Evolutionary conservation across 148 eudicot species (phyloP), one percentile per base, ranked within the genome.

Genomic region (Arbutus unedo): DNA sequence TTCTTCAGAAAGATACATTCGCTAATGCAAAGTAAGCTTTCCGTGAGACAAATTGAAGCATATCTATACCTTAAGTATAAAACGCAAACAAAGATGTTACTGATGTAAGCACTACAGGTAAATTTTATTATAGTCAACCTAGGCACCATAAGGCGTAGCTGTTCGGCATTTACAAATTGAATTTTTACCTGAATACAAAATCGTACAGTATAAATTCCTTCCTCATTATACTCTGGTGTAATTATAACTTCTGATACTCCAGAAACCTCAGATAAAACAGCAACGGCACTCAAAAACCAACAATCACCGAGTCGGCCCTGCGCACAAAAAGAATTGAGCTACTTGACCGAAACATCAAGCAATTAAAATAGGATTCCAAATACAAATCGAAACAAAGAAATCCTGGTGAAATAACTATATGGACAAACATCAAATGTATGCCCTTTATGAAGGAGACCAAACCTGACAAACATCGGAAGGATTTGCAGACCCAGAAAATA

Each of bases 391-490:
- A 80, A 4, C 51, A 56, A 74, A 25, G 55, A 31, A 60, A 84
- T n/a, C 6, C 45, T 49, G 8, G 21, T 8, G n/a, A 56, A 41
- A 56, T 44, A 15, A 55, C 38, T 14, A 3, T 1, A 15, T 54
- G 1, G 6, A n/a, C 11, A 41, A 54, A 9, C 43, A 18, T 18
- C n/a, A 59, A 54, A 55, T 31, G 21, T 4, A 41, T 70, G 66
- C 49, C 31, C 31, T 54, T 19, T 56, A 8, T 57, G 56, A 78
- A 78, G n/a, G 72, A 74, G 18, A 84, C 16, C 91, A 84, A 81
- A 96, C 99, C 98, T 97, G 99, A 86, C 99, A 97, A 88, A 97
- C 99, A 90, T 97, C 99, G 84, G 99, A 97, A 77, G 99, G 96
- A 83, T 97, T 94, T 83, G 98, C 91, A 74, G 91, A 67, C 60